These are phyloP conservation scores for Vitis amurensis DNA, from an alignment of 164 flowering plant species.

Conservation along the genomic window DNA sequence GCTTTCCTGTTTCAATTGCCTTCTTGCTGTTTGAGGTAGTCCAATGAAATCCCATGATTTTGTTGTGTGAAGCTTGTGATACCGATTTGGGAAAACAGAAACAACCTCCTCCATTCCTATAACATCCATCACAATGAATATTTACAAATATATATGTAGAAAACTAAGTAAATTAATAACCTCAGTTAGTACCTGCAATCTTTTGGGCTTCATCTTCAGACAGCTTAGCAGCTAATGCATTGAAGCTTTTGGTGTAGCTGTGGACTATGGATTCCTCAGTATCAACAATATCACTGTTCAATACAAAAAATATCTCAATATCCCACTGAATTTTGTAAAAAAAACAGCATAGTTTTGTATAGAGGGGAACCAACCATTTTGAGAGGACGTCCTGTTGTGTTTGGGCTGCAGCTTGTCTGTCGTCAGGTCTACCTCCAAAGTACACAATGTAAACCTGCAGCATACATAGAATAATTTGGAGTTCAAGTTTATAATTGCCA, in stretches of 20 bases:
- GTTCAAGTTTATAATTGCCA: too few species aligned
- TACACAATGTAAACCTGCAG: conserved; percentile 50
- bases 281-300: conserved; percentile 28
- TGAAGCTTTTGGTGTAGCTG: conserved; percentile 65
- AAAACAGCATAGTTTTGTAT: too few species aligned
- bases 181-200: conserved; percentile 29
- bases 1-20: conserved; percentile 45
- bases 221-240: conserved; percentile 74
- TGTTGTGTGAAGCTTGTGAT: conserved; percentile 71
- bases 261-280: conserved; percentile 54
- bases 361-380: background rate
- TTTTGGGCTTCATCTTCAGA: conserved; percentile 44
- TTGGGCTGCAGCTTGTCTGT: conserved; percentile 20
- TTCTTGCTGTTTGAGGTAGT: conserved; percentile 38
- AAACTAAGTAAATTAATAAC: too few species aligned
- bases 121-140: background rate
- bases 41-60: conserved; percentile 86
- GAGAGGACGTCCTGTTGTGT: conserved; percentile 45
- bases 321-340: too few species aligned
- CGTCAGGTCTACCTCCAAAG: conserved; percentile 39
- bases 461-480: too few species aligned
- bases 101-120: conserved; percentile 51
- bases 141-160: too few species aligned
- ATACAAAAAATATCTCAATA: background rate
- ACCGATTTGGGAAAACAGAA: conserved; percentile 52